Evolutionary conservation across 2,329 filamentous ascomycete genomes (phyloP), one percentile per base, ranked within the genome.

Genomic region (Magnaporthiopsis rhizophila): DNA sequence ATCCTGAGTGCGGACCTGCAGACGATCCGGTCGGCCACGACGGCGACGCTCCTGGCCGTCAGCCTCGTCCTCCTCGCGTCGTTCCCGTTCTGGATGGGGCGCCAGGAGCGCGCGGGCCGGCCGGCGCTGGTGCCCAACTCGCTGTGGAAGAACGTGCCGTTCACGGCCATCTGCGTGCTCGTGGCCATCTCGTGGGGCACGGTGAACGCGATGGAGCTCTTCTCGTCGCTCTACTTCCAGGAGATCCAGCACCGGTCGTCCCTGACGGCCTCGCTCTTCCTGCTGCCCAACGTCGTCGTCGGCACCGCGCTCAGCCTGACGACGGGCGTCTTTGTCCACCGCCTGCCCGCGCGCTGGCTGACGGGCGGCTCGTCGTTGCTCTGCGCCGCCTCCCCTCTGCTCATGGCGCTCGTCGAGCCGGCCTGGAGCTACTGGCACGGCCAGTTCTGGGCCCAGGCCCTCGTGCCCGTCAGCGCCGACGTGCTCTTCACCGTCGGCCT

Each of bases 101-200:
- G 75, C 3, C 82, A 81, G 61, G 80, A 81, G 61, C 74, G 72
- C 13, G 69, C 71, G 0, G 75, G 76, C 12, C 76, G 75, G 3
- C 80, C 84, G 15, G 84, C 84, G 0, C 71, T 89, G 9, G 87
- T 89, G 28, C 86, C 86, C 0, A 88, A 88, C 70, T 80, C 79
- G 0, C 73, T 89, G 0, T 89, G 86, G 86, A 78, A 74, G n/a
- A 86, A 85, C 59, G 71, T 59, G 0, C 72, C 81, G 3, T 89
- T 88, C 68, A 80, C 82, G 0, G 78, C 74, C 32, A 80, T 85
- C 26, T 88, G 86, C 68, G 68, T 80, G 3, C 81, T 77, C 5
- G 75, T 84, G 0, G 70, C 80, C 5, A 66, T 84, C 4, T 76
- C 80, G 0, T 80, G 74, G 65, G 80, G 77, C 0, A 78, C 80